These are phyloP conservation scores for Amaranthus hypochondriacus DNA, from an alignment of 148 eudicot genomes.

Conservation along the genomic window DNA sequence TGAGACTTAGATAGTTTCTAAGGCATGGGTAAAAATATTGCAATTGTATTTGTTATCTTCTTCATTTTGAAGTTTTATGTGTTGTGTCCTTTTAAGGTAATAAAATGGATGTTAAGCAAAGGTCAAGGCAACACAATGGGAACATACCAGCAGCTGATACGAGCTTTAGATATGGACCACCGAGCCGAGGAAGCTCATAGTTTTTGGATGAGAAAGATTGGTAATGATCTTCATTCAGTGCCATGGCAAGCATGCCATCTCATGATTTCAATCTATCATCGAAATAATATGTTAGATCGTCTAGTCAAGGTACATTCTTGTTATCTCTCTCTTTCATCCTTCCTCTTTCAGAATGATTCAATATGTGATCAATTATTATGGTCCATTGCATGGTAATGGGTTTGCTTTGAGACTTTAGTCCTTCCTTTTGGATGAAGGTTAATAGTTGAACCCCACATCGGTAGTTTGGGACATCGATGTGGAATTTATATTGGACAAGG, in stretches of 20 bases:
- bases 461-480: no score
- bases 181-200: constrained; percentile 80
- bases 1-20: not conserved
- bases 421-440: no score
- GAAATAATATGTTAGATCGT: constrained; percentile 70
- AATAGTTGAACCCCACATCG: no score
- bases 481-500: no score
- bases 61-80: not conserved
- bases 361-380: not conserved
- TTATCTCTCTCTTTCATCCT: not conserved
- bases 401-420: no score
- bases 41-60: not conserved
- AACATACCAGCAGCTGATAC: constrained; percentile 76
- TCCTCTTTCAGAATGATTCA: not conserved
- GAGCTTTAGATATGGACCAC: constrained; percentile 84
- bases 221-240: constrained; percentile 68
- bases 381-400: no score
- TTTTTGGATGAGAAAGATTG: constrained; percentile 83
- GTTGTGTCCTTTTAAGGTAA: constrained; percentile 34
- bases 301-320: constrained; percentile 45
- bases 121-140: constrained; percentile 87
- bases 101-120: constrained; percentile 95
- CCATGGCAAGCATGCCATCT: constrained; percentile 74
- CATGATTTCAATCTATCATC: constrained; percentile 79
- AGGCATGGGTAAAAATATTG: not conserved